A percentile compares a stretch with the other conserved stretches of the same genome.
Evolutionary conservation across 148 eudicot species (phyloP).

Genomic region (Cornus controversa): DNA sequence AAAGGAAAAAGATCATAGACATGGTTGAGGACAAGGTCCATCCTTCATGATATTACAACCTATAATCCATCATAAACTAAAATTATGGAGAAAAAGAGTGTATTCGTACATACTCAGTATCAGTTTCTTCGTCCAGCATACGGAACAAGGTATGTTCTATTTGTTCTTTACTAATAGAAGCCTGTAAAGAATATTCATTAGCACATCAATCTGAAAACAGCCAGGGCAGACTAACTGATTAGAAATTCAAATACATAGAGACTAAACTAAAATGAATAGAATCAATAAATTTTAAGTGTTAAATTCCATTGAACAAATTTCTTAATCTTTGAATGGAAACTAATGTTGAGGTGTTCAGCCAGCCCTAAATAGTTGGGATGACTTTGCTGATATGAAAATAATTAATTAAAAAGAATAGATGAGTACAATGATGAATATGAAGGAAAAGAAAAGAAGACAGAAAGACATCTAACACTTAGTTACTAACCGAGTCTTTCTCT

Average conservation of each 20-base stretch:
- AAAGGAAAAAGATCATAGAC: too few relatives aligned
- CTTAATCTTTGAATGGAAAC: neutral
- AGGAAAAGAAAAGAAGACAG: neutral
- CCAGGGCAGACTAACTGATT: neutral
- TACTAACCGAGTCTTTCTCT: slow-evolving; percentile 94
- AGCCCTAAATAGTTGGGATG: neutral
- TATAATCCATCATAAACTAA: neutral
- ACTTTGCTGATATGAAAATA: neutral
- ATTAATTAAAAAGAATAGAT: neutral
- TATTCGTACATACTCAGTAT: slow-evolving; percentile 66
- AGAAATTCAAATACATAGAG: neutral
- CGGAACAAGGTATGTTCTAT: slow-evolving; percentile 86
- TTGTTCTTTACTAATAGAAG: slow-evolving; percentile 72
- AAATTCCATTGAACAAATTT: too few relatives aligned
- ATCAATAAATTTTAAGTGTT: too few relatives aligned
- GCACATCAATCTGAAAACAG: slow-evolving; percentile 9
- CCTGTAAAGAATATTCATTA: slow-evolving; percentile 46
- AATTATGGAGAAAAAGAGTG: neutral
- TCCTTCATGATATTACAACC: neutral
- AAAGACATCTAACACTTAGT: neutral
- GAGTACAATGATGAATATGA: neutral
- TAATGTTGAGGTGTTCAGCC: neutral
- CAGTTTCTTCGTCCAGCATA: slow-evolving; percentile 98
- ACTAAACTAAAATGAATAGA: neutral
- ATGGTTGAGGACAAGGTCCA: too few relatives aligned